Conservation (phyloP, 2,329 filamentous ascomycete genomes). For the Simplicillium sp. region DNA sequence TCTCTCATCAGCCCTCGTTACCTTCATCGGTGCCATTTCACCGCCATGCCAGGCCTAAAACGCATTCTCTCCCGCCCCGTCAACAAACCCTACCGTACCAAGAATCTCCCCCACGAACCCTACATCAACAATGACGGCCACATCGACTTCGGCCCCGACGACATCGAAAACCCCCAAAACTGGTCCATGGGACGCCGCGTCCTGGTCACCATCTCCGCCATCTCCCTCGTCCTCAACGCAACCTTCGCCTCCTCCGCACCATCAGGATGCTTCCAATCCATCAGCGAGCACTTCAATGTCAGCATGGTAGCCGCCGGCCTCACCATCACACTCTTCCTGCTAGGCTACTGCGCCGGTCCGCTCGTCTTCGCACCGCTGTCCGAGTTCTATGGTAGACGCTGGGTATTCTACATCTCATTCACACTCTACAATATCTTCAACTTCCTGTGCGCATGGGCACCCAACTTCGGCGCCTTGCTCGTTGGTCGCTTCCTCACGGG, state of each 20-base stretch:
- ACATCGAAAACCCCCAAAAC: conserved; percentile 41
- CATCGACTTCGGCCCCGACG: conserved; percentile 38
- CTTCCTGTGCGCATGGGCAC: conserved; percentile 44
- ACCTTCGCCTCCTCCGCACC: conserved; percentile 32
- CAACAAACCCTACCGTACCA: conserved; percentile 40
- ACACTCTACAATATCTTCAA: conserved; percentile 38
- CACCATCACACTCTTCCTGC: conserved; percentile 43
- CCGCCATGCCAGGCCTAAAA: conserved; percentile 27
- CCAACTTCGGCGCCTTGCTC: conserved; percentile 41
- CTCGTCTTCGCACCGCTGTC: conserved; percentile 47
- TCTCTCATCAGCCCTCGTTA: too few species aligned
- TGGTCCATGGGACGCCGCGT: conserved; percentile 31
- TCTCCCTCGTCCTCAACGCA: conserved; percentile 43
- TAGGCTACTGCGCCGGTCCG: conserved; percentile 49
- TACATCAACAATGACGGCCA: conserved; percentile 39
- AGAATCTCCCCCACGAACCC: conserved; percentile 17
- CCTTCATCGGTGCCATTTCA: too few species aligned
- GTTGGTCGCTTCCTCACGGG: conserved; percentile 46
- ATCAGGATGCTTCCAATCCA: conserved; percentile 17
- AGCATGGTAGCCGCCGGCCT: conserved; percentile 36
- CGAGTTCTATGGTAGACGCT: conserved; percentile 46
- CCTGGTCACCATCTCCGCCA: conserved; percentile 29
- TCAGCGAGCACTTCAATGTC: conserved; percentile 34
- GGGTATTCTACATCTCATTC: conserved; percentile 42
- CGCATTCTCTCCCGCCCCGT: conserved; percentile 38